These are phyloP conservation scores for Cudoniella acicularis DNA, from an alignment of 495 filamentous ascomycete genomes.

Conservation along the genomic window DNA sequence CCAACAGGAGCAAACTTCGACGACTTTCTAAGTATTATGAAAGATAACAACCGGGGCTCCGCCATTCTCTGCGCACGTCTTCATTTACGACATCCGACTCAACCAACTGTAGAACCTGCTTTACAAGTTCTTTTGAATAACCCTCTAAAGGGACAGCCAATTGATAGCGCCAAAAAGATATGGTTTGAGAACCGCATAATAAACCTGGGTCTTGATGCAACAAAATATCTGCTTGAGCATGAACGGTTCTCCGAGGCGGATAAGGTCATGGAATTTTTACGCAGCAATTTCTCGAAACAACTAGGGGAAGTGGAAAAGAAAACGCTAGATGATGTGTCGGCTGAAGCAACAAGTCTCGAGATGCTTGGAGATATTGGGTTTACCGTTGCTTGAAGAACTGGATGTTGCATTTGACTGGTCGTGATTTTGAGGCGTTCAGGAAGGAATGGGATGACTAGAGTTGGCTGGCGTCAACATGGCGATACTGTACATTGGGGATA, in stretches of 20 bases:
- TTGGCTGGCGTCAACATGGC: no score
- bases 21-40: constrained; percentile 14
- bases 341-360: constrained; percentile 17
- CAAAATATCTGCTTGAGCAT: constrained; percentile 18
- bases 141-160: neutral
- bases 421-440: no score
- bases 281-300: constrained; percentile 9
- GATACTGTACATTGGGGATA: no score
- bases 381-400: neutral
- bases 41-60: neutral
- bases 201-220: constrained; percentile 14
- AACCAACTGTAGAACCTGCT: constrained; percentile 15
- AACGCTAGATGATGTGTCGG: constrained; percentile 11
- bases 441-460: no score
- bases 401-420: neutral
- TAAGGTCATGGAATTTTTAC: constrained; percentile 25
- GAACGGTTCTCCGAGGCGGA: constrained; percentile 14
- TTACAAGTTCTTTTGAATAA: constrained; percentile 6
- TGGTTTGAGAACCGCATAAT: neutral
- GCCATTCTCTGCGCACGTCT: constrained; percentile 6
- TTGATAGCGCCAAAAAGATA: neutral
- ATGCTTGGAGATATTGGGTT: constrained; percentile 11
- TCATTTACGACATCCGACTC: constrained; percentile 19
- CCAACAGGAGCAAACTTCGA: constrained; percentile 15
- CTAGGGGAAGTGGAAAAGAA: constrained; percentile 7